phyloP scores from a whole-genome alignment of 2,329 filamentous ascomycete genomes.

The Aspergillus bombycis region DNA sequence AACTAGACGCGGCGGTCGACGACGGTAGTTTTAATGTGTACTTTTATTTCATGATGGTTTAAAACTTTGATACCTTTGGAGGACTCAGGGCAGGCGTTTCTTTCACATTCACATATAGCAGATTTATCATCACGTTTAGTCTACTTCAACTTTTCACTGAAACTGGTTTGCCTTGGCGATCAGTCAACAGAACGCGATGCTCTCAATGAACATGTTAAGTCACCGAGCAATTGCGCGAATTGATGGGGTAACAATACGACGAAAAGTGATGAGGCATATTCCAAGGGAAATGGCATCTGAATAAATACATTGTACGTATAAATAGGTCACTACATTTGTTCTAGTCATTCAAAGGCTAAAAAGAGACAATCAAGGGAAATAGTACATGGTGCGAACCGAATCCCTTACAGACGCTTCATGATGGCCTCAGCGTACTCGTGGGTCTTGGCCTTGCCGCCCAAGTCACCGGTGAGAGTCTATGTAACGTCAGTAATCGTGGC shows the following conservation, averaged over 20 bases:
- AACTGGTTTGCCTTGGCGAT: not conserved
- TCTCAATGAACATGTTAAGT: not conserved
- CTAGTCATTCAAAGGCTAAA: constrained; percentile 41
- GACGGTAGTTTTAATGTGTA: constrained; percentile 29
- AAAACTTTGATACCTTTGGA: constrained; percentile 32
- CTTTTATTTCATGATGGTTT: constrained; percentile 6
- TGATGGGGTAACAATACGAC: not conserved
- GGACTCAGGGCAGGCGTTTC: constrained; percentile 20
- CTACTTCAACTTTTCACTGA: not conserved
- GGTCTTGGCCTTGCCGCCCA: constrained; percentile 96
- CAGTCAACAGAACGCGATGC: not conserved
- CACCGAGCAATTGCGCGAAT: not conserved
- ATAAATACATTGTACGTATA: constrained; percentile 33
- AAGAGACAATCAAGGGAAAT: constrained; percentile 37
- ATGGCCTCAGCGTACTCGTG: constrained; percentile 92
- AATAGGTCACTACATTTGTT: constrained; percentile 42
- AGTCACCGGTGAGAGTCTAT: constrained; percentile 82
- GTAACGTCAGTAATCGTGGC: constrained; percentile 17
- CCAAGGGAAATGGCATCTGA: constrained; percentile 23
- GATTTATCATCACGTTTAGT: not conserved
- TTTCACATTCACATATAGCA: not conserved
- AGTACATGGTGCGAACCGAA: constrained; percentile 36
- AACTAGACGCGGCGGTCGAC: constrained; percentile 40
- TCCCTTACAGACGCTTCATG: constrained; percentile 65
- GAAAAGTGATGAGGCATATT: not conserved